Evolutionary conservation across 202 grass and related monocot species (phyloP).

Genomic region (Setaria viridis): DNA sequence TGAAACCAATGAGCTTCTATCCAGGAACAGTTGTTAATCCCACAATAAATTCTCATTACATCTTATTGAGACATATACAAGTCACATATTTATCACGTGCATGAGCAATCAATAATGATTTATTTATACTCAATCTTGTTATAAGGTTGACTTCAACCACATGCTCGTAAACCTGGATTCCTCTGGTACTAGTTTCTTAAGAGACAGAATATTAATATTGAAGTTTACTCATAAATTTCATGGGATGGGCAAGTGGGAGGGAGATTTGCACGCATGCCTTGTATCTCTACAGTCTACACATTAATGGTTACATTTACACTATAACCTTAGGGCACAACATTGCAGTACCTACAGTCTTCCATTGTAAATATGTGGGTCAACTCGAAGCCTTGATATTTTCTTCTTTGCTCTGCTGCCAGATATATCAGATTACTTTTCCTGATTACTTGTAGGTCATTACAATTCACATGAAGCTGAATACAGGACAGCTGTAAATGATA

Average conservation of each 20-base stretch:
- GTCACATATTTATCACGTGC: not conserved
- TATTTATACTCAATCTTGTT: not conserved
- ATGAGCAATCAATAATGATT: not conserved
- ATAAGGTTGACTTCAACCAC: not conserved
- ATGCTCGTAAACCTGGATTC: not conserved
- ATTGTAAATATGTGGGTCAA: not conserved
- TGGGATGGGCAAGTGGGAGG: not conserved
- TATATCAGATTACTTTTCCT: conserved; percentile 27
- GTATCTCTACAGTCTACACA: not conserved
- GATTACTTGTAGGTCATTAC: conserved; percentile 63
- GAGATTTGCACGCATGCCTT: not conserved
- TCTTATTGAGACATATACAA: conserved; percentile 17
- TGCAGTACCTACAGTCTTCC: conserved; percentile 6
- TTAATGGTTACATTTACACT: not conserved
- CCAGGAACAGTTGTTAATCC: not conserved
- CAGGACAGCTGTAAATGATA: conserved; percentile 64
- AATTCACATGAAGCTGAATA: conserved; percentile 77
- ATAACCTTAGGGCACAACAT: not conserved
- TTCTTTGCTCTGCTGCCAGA: conserved; percentile 16
- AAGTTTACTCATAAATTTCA: not conserved
- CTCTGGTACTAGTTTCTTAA: not conserved
- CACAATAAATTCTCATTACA: conserved; percentile 21
- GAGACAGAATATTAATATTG: not conserved
- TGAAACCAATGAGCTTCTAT: not conserved
- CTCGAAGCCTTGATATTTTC: not conserved